Percentiles rank a stretch among this genome's conserved stretches.
These are phyloP conservation scores for Castanopsis chinensis DNA, from an alignment of 306 rosid genomes.

Conservation along the genomic window DNA sequence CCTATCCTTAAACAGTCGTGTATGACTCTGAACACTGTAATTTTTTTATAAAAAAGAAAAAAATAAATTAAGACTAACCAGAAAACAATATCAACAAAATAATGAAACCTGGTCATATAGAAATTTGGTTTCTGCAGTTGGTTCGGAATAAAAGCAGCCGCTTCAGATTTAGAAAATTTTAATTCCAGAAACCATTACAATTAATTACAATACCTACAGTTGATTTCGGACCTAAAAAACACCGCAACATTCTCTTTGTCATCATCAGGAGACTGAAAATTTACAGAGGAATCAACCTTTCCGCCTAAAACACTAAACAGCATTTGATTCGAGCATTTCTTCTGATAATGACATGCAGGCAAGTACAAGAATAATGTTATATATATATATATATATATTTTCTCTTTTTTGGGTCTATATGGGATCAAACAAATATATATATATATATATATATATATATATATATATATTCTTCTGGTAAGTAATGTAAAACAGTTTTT, in stretches of 20 bases:
- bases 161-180: neutral
- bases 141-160: neutral
- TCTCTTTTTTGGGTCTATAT: too few species aligned
- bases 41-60: neutral
- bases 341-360: slow-evolving; percentile 28
- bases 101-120: neutral
- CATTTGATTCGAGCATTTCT: slow-evolving; percentile 37
- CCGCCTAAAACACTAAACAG: slow-evolving; percentile 12
- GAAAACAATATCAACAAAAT: too few species aligned
- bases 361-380: neutral
- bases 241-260: slow-evolving; percentile 25
- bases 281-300: slow-evolving; percentile 35
- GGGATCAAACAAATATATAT: too few species aligned
- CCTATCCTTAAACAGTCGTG: neutral
- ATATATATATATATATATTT: neutral
- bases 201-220: slow-evolving; percentile 22
- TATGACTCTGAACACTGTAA: neutral
- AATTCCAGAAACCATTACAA: neutral
- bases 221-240: slow-evolving; percentile 9
- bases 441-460: too few species aligned
- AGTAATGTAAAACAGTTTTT: too few species aligned
- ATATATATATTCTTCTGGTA: too few species aligned
- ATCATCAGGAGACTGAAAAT: slow-evolving; percentile 23
- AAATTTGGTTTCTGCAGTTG: neutral
- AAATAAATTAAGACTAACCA: neutral